Evolutionary conservation across 2,329 filamentous ascomycete species (phyloP).

Genomic region (Metarhizium guizhouense): DNA sequence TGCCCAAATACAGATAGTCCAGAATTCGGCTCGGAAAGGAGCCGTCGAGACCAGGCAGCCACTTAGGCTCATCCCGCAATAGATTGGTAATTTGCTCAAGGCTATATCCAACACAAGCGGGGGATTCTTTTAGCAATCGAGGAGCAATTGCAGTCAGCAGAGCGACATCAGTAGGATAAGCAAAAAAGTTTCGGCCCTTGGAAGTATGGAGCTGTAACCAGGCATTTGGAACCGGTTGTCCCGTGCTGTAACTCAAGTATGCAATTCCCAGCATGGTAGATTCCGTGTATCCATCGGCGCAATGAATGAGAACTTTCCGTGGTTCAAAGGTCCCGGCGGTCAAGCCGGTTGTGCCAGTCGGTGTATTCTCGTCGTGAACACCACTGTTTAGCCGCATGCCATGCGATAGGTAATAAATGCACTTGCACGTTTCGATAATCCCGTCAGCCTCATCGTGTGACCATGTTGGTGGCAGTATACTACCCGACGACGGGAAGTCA

Average conservation of each 20-base stretch:
- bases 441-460: constrained; percentile 75
- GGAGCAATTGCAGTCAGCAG: constrained; percentile 70
- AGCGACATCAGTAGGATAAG: constrained; percentile 83
- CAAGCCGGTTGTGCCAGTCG: constrained; percentile 6
- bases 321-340: constrained; percentile 23
- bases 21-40: constrained; percentile 83
- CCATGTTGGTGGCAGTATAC: constrained; percentile 76
- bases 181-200: constrained; percentile 87
- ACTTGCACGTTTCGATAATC: constrained; percentile 77
- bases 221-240: constrained; percentile 68
- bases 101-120: constrained; percentile 38
- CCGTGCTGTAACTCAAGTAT: constrained; percentile 89
- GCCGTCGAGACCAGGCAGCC: constrained; percentile 79
- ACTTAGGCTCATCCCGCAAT: constrained; percentile 57
- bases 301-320: constrained; percentile 79
- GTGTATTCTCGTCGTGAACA: neutral
- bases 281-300: constrained; percentile 93
- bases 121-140: constrained; percentile 65
- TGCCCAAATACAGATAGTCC: constrained; percentile 94
- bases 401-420: constrained; percentile 79
- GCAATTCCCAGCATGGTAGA: constrained; percentile 81
- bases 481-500: constrained; percentile 95
- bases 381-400: constrained; percentile 37
- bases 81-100: constrained; percentile 44
- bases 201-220: constrained; percentile 79